Evolutionary conservation across 768 basidiomycete genomes (phyloP), one percentile per base, ranked within the genome.

Genomic region (Lyophyllum atratum): DNA sequence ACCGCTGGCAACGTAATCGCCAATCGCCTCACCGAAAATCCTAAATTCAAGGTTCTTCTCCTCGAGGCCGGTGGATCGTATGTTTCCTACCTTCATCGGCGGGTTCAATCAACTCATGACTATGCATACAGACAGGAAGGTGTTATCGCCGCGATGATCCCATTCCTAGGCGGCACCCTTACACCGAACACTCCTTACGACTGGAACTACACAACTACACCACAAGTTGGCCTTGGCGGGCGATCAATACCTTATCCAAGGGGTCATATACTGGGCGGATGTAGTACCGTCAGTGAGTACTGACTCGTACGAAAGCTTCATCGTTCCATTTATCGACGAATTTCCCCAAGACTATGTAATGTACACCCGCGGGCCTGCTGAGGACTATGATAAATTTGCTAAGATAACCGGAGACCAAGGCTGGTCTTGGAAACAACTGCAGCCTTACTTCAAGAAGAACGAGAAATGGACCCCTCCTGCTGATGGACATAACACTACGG

Each of bases 21-120:
- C 21, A 60, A 59, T 40, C 54, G 70, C 66, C 69, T 84, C 15
- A 65, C 72, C 4, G 76, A 80, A 55, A 72, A 80, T 59, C 59
- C 70, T 0, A 57, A 64, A 22, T 66, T 70, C 46, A 67, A 68
- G 4, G 78, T 82, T 11, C 66, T 78, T n/a, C 72, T 81, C 12
- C 66, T 78, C 52, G 76, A 78, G 59, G 72, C 75, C 9, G 75
- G 74, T 6, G 60, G 57, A 45, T 60, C 61, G 65, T 66, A 21
- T 21, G 66, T 64, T 37, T 15, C 17, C 11, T 5, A 6, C 10
- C 21, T 29, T 29, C 14, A 43, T 15, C 1, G 2, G 11, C 26
- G 19, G 4, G 15, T 26, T 39, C 19, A 7, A 17, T 12, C 6
- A 14, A 37, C 21, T 8, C 10, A 6, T 21, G 19, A 8, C 19